Percentiles rank a stretch among this genome's conserved stretches.
phyloP scores from a whole-genome alignment of 2,329 filamentous ascomycete species.

The Aspergillus aculeatus region DNA sequence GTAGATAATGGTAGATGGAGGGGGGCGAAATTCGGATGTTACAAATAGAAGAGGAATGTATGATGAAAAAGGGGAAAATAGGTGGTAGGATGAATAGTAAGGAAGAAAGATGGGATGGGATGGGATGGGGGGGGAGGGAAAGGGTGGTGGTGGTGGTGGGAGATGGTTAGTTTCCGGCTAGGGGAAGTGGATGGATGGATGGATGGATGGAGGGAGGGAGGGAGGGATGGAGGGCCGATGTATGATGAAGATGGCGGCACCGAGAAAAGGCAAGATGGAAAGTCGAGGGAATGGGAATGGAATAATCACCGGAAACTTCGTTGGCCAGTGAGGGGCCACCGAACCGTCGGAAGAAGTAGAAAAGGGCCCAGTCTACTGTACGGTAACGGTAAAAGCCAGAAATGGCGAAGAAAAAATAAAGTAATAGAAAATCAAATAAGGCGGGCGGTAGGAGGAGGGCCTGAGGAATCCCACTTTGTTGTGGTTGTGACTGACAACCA shows the following conservation, averaged over 20 bases:
- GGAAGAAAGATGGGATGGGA: slow-evolving; percentile 12
- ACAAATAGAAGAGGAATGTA: slow-evolving; percentile 8
- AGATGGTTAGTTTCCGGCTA: background rate
- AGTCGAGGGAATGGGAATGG: slow-evolving; percentile 12
- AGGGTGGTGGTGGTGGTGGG: background rate
- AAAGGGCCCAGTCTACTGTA: slow-evolving; percentile 3
- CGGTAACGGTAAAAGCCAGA: slow-evolving; percentile 5
- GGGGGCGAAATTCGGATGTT: slow-evolving; percentile 15
- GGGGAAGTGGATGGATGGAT: slow-evolving; percentile 11
- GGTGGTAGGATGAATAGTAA: slow-evolving; percentile 9
- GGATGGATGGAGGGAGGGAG: slow-evolving; percentile 9
- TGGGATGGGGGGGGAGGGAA: slow-evolving; percentile 15
- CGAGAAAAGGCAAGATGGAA: slow-evolving; percentile 6
- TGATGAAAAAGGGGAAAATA: slow-evolving; percentile 9
- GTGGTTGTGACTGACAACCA: slow-evolving; percentile 1
- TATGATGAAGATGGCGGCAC: slow-evolving; percentile 5
- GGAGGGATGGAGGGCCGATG: slow-evolving; percentile 5
- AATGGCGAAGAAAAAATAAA: slow-evolving; percentile 15
- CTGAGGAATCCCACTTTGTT: slow-evolving; percentile 6
- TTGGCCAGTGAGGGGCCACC: slow-evolving; percentile 16
- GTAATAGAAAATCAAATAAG: slow-evolving; percentile 12
- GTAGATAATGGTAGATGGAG: slow-evolving; percentile 10
- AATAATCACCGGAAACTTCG: slow-evolving; percentile 18
- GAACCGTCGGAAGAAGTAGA: slow-evolving; percentile 9
- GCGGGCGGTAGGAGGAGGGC: background rate